A percentile compares a stretch with the other conserved stretches of the same genome.
These are phyloP conservation scores for Ganoderma sinense DNA, from an alignment of 1,284 basidiomycete genomes.

Conservation along the genomic window DNA sequence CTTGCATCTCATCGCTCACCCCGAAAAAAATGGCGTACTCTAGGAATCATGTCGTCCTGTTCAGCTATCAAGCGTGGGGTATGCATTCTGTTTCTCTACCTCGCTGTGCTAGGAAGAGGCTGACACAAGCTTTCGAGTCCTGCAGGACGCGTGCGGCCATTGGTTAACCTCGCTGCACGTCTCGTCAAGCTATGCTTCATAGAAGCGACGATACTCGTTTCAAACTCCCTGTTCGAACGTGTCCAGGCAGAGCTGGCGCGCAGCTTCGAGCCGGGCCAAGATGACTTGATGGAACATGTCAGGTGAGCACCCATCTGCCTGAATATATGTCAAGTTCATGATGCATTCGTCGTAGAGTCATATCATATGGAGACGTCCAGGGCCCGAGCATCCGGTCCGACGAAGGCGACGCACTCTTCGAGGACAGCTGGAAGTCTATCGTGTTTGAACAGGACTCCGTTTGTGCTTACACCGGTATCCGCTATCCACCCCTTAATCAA, in stretches of 20 bases:
- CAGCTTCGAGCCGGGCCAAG: not conserved
- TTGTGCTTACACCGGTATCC: not conserved
- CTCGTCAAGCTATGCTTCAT: not conserved
- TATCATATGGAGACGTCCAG: not conserved
- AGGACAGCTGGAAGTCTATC: slow-evolving; percentile 6
- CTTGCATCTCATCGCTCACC: not conserved
- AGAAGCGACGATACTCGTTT: not conserved
- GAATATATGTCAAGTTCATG: not conserved
- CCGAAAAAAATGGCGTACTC: not conserved
- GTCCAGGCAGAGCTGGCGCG: not conserved
- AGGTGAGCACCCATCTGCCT: not conserved
- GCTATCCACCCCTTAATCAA: slow-evolving; percentile 4
- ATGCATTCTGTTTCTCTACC: not conserved
- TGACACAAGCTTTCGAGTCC: not conserved
- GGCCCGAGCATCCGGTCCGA: not conserved
- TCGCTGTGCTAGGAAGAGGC: not conserved
- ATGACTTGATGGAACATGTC: not conserved
- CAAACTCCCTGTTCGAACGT: not conserved
- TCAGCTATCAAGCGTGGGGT: not conserved
- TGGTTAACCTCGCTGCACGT: not conserved
- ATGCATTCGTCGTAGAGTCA: slow-evolving; percentile 17
- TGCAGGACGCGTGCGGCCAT: not conserved
- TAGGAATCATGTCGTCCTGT: not conserved
- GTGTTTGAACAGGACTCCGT: not conserved
- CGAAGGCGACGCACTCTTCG: not conserved